phyloP scores from a whole-genome alignment of 2,329 filamentous ascomycete genomes.

The Aspergillus hortae region DNA sequence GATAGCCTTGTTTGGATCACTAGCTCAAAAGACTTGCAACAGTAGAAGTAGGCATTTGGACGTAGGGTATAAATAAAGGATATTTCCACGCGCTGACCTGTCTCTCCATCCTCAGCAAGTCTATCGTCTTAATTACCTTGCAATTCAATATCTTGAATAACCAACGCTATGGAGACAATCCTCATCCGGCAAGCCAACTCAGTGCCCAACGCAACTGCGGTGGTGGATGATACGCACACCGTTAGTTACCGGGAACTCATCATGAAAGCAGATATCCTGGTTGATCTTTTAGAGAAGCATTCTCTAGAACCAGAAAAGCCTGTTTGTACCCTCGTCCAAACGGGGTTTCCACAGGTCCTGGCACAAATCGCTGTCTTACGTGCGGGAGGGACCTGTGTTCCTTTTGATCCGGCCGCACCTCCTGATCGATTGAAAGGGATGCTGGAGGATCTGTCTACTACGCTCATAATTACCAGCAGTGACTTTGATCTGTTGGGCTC shows the following conservation, averaged over 20 bases:
- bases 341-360: neutral
- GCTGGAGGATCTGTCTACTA: neutral
- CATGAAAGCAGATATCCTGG: neutral
- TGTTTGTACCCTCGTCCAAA: neutral
- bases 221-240: neutral
- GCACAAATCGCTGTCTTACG: slow-evolving; percentile 2
- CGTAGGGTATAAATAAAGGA: neutral
- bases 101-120: neutral
- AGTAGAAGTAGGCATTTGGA: neutral
- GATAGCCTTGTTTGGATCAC: neutral
- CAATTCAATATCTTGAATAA: neutral
- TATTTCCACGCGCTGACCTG: neutral
- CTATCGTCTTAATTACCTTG: neutral
- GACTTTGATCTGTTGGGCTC: neutral
- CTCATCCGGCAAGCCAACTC: neutral
- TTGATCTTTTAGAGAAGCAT: neutral
- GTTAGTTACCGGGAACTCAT: neutral
- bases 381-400: neutral
- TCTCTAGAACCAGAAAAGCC: neutral
- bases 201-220: neutral
- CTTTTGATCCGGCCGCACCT: slow-evolving; percentile 1
- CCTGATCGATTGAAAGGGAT: neutral
- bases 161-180: neutral
- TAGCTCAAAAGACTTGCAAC: neutral
- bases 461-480: slow-evolving; percentile 1